These are phyloP conservation scores for Solanum chacoense DNA, from an alignment of 305 asterid species.

Conservation along the genomic window DNA sequence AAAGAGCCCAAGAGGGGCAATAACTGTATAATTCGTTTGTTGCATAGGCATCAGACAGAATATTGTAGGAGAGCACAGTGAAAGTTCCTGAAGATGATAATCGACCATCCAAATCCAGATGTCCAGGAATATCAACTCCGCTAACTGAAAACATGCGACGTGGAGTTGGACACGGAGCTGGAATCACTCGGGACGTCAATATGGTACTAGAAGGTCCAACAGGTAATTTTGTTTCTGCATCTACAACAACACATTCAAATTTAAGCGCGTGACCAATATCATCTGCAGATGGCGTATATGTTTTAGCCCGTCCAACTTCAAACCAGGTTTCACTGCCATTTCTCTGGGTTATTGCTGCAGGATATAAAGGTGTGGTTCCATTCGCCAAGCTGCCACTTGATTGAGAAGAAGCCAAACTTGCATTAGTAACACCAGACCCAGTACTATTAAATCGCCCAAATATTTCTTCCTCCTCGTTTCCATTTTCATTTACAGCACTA, in stretches of 20 bases:
- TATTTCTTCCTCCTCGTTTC: conserved; percentile 86
- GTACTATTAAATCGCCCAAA: conserved; percentile 70
- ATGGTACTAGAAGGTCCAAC: conserved; percentile 64
- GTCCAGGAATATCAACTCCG: conserved; percentile 60
- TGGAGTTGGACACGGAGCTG: conserved; percentile 97
- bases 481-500: conserved; percentile 63
- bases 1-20: conserved; percentile 98
- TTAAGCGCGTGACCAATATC: conserved; percentile 85
- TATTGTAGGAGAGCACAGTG: conserved; percentile 92
- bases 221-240: conserved; percentile 48
- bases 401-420: conserved; percentile 35
- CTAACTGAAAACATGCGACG: conserved; percentile 54
- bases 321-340: conserved; percentile 88
- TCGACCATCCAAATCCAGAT: conserved; percentile 51
- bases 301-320: conserved; percentile 75
- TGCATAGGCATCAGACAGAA: conserved; percentile 65
- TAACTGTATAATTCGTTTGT: conserved; percentile 62
- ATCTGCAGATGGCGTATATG: conserved; percentile 90
- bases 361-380: conserved; percentile 55
- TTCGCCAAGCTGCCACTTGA: conserved; percentile 52
- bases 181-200: conserved; percentile 82
- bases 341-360: conserved; percentile 67
- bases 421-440: conserved; percentile 31
- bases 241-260: conserved; percentile 81
- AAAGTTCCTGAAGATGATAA: conserved; percentile 58